These are phyloP conservation scores for Xanthoconium purpureum DNA, from an alignment of 768 basidiomycete species.

Conservation along the genomic window DNA sequence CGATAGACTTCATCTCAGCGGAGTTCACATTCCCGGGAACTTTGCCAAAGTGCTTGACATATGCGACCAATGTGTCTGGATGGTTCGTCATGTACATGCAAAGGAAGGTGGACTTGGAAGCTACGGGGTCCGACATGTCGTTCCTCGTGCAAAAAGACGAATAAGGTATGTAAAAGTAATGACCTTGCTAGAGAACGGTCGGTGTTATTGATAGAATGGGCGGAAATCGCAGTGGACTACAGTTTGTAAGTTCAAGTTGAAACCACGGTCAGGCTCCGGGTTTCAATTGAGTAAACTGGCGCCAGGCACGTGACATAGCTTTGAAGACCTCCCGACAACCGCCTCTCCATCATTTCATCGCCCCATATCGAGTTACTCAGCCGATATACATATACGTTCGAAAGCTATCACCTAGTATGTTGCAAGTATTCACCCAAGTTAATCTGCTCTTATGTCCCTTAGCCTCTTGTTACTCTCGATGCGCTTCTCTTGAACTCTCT, in stretches of 20 bases:
- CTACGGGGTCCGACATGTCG: constrained; percentile 67
- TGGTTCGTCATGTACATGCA: constrained; percentile 85
- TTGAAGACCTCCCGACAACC: too few relatives aligned
- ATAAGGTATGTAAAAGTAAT: neutral
- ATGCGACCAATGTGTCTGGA: constrained; percentile 81
- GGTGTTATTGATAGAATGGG: neutral
- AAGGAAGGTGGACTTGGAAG: constrained; percentile 71
- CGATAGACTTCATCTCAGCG: constrained; percentile 72
- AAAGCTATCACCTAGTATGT: too few relatives aligned
- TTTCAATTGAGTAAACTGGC: too few relatives aligned
- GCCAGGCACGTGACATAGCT: too few relatives aligned
- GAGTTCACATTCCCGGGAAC: constrained; percentile 50
- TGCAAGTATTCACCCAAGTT: too few relatives aligned
- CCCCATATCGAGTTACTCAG: too few relatives aligned
- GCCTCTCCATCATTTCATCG: too few relatives aligned
- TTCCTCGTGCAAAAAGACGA: neutral
- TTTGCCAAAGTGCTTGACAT: constrained; percentile 74
- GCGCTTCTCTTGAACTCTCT: constrained; percentile 59
- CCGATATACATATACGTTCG: too few relatives aligned
- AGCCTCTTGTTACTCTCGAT: too few relatives aligned
- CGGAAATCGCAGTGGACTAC: too few relatives aligned
- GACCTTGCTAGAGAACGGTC: neutral
- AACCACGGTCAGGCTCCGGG: too few relatives aligned
- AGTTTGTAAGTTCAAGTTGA: too few relatives aligned
- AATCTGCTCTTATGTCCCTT: constrained; percentile 77